These are phyloP conservation scores for Bipolaris sorokiniana DNA, from an alignment of 2,329 filamentous ascomycete genomes.

Conservation along the genomic window DNA sequence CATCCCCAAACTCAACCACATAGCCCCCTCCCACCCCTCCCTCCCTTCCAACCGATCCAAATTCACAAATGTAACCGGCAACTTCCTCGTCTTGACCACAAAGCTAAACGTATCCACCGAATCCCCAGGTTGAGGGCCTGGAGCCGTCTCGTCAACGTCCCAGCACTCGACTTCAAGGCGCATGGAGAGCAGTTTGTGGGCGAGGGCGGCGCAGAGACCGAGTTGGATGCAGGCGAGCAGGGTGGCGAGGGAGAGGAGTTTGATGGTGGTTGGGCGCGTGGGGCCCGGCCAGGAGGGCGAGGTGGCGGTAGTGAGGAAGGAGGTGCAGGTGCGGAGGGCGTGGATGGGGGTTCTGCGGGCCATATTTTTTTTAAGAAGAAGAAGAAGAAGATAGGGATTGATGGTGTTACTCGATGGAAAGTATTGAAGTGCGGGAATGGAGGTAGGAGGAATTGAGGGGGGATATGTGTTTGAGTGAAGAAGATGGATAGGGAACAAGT, in stretches of 20 bases:
- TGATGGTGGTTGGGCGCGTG: background rate
- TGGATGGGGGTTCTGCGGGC: background rate
- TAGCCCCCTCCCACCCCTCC: background rate
- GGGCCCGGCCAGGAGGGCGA: slow-evolving; percentile 11
- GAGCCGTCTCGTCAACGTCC: background rate
- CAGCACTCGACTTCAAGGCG: background rate
- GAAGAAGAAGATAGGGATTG: background rate
- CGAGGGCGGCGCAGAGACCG: slow-evolving; percentile 3
- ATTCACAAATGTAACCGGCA: slow-evolving; percentile 6
- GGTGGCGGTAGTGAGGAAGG: background rate
- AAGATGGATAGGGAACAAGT: background rate
- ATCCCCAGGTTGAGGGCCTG: background rate
- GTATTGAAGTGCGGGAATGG: no score
- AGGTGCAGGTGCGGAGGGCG: background rate
- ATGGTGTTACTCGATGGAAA: background rate
- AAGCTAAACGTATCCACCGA: background rate
- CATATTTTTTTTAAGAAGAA: no score
- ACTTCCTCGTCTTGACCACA: background rate
- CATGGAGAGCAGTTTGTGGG: background rate
- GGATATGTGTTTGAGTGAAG: background rate
- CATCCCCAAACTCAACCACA: background rate
- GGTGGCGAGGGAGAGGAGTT: background rate
- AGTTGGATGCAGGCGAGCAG: slow-evolving; percentile 4
- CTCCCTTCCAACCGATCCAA: background rate
- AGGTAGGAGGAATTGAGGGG: background rate